These are phyloP conservation scores for Pisolithus marmoratus DNA, from an alignment of 768 basidiomycete genomes.

Conservation along the genomic window DNA sequence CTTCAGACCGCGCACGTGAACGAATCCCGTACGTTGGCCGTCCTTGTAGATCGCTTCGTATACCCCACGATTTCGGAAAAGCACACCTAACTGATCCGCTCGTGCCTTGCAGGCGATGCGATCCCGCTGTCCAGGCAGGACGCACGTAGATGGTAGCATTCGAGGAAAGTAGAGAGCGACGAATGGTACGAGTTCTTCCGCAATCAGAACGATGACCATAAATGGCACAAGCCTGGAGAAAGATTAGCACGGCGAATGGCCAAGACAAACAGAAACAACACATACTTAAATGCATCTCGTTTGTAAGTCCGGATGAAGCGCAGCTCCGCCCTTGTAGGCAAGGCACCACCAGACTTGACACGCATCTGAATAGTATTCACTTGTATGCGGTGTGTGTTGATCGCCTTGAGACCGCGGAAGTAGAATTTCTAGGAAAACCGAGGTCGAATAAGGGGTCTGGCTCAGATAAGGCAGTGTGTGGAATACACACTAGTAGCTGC, in stretches of 20 bases:
- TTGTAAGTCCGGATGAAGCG: conserved; percentile 63
- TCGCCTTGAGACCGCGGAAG: conserved; percentile 65
- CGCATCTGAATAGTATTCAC: conserved; percentile 51
- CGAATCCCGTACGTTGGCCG: conserved; percentile 26
- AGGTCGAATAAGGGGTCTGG: not conserved
- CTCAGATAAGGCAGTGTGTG: not conserved
- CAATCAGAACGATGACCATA: conserved; percentile 60
- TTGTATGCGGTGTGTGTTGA: conserved; percentile 55
- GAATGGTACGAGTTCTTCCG: conserved; percentile 80
- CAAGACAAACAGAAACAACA: conserved; percentile 1
- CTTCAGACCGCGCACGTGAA: conserved; percentile 7
- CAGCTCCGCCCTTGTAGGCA: conserved; percentile 61
- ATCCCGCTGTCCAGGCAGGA: conserved; percentile 74
- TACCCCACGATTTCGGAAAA: conserved; percentile 31
- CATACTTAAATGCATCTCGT: conserved; percentile 67
- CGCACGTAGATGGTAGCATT: conserved; percentile 81
- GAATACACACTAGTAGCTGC: conserved; percentile 38
- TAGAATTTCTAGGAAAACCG: conserved; percentile 68
- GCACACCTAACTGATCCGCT: conserved; percentile 39
- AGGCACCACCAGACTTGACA: conserved; percentile 51
- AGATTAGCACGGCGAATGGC: conserved; percentile 4
- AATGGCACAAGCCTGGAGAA: conserved; percentile 63
- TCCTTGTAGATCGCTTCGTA: conserved; percentile 33
- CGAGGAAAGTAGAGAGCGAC: conserved; percentile 81
- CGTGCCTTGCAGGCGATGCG: conserved; percentile 51